Conservation (phyloP, 2,329 filamentous ascomycete species). For the Microcyclosporella mali region DNA sequence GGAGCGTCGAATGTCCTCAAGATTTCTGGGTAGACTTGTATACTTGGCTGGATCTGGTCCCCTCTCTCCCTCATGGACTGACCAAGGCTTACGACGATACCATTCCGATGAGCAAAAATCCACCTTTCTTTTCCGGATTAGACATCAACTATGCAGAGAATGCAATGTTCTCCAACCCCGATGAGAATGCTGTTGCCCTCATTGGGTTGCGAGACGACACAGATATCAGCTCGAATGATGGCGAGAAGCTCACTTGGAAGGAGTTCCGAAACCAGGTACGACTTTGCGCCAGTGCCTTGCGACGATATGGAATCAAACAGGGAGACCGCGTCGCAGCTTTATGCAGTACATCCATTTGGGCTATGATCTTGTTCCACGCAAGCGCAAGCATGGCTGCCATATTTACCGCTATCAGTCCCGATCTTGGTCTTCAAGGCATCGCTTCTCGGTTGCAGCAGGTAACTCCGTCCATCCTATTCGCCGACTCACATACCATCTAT, state of each 20-base stretch:
- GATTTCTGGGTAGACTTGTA: conserved; percentile 43
- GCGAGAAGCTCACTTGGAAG: conserved; percentile 36
- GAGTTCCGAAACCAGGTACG: conserved; percentile 36
- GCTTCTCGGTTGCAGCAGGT: conserved; percentile 38
- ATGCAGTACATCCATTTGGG: conserved; percentile 40
- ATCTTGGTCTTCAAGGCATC: conserved; percentile 36
- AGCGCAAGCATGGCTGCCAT: conserved; percentile 39
- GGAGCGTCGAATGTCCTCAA: conserved; percentile 37
- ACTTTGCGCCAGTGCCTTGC: conserved; percentile 34
- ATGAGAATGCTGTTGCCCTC: conserved; percentile 33
- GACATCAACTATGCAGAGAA: conserved; percentile 37
- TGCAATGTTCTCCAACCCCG: conserved; percentile 33
- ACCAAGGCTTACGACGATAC: conserved; percentile 35
- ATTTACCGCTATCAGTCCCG: conserved; percentile 41
- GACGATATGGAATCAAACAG: conserved; percentile 33
- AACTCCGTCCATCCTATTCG: conserved; percentile 36
- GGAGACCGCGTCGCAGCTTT: conserved; percentile 38
- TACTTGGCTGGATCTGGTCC: conserved; percentile 33
- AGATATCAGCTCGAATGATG: conserved; percentile 24
- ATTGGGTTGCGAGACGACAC: conserved; percentile 38
- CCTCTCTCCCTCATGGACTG: conserved; percentile 28
- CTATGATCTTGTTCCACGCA: conserved; percentile 38
- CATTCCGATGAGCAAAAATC: conserved; percentile 34
- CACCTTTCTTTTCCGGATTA: conserved; percentile 36
- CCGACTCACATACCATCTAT: conserved; percentile 37